Evolutionary conservation across 2,329 filamentous ascomycete species (phyloP).

Genomic region (Sclerotinia glacialis): DNA sequence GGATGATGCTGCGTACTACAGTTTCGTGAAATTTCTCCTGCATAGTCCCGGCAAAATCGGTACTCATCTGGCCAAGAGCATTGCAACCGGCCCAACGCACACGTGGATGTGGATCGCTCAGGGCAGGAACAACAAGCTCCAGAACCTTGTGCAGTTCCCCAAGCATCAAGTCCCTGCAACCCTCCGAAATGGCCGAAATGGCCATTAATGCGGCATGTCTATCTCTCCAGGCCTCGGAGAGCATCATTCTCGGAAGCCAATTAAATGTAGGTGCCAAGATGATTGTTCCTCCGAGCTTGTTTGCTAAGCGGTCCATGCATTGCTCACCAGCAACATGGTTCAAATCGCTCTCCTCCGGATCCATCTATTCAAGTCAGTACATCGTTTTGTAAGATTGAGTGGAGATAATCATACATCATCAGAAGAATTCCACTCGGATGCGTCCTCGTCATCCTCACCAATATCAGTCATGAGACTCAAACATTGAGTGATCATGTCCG

Average conservation of each 20-base stretch:
- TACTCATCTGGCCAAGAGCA: conserved; percentile 99
- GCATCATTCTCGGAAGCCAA: conserved; percentile 98
- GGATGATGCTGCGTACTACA: conserved; percentile 87
- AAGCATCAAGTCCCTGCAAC: conserved; percentile 93
- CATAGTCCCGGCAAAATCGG: conserved; percentile 97
- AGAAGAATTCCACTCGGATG: conserved; percentile 84
- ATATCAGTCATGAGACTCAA: conserved; percentile 97
- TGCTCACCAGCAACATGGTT: conserved; percentile 98
- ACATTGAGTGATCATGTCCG: conserved; percentile 97
- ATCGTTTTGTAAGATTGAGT: conserved; percentile 19
- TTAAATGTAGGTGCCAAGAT: conserved; percentile 91
- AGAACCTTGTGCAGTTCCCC: conserved; percentile 91
- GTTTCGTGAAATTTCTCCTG: conserved; percentile 90
- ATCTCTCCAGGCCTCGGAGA: conserved; percentile 89
- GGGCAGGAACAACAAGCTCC: conserved; percentile 87
- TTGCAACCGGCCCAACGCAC: conserved; percentile 98
- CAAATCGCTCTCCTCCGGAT: conserved; percentile 91
- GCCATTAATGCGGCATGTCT: conserved; percentile 97
- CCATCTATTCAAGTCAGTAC: conserved; percentile 57
- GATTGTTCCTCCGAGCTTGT: conserved; percentile 93
- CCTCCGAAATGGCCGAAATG: conserved; percentile 96
- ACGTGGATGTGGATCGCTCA: conserved; percentile 86
- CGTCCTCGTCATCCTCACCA: conserved; percentile 90
- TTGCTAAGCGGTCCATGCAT: conserved; percentile 95
- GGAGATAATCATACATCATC: conserved; percentile 65